These are phyloP conservation scores for Solanum verrucosum DNA, from an alignment of 257 asterid species.

Conservation along the genomic window DNA sequence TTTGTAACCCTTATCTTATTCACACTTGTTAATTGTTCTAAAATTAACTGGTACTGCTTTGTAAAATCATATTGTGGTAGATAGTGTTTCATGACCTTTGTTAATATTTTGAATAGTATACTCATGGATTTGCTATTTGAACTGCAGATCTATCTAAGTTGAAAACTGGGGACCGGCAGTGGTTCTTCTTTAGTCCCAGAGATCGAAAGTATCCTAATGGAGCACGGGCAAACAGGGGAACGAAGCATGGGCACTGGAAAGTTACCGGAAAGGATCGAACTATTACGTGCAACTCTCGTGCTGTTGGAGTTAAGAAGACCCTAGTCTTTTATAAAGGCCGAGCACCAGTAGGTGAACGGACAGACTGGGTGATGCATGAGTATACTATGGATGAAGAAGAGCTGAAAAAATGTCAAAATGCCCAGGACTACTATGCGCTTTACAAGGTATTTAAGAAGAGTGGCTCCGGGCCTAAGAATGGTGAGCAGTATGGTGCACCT, in stretches of 20 bases:
- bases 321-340: constrained; percentile 12
- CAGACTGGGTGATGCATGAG: constrained; percentile 20
- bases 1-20: not conserved
- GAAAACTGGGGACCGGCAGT: constrained; percentile 38
- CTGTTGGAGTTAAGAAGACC: constrained; percentile 14
- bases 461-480: constrained; percentile 94
- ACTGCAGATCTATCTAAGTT: constrained; percentile 72
- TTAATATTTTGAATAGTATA: not conserved
- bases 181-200: constrained; percentile 19
- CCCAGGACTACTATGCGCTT: constrained; percentile 59
- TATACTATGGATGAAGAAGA: constrained; percentile 70
- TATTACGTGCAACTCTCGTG: constrained; percentile 4
- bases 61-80: not conserved
- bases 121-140: not conserved
- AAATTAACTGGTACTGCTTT: not conserved
- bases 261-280: constrained; percentile 4
- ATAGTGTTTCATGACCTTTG: not conserved
- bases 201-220: constrained; percentile 10
- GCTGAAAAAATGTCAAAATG: constrained; percentile 46
- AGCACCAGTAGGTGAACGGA: constrained; percentile 8
- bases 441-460: constrained; percentile 91
- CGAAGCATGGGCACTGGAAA: constrained; percentile 10
- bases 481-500: constrained; percentile 91
- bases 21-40: not conserved
- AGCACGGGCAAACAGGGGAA: constrained; percentile 1